Percentiles rank a stretch among this genome's conserved stretches.
Evolutionary conservation across 352 stramenopile species (phyloP).

Genomic region (Phytophthora foliorum): DNA sequence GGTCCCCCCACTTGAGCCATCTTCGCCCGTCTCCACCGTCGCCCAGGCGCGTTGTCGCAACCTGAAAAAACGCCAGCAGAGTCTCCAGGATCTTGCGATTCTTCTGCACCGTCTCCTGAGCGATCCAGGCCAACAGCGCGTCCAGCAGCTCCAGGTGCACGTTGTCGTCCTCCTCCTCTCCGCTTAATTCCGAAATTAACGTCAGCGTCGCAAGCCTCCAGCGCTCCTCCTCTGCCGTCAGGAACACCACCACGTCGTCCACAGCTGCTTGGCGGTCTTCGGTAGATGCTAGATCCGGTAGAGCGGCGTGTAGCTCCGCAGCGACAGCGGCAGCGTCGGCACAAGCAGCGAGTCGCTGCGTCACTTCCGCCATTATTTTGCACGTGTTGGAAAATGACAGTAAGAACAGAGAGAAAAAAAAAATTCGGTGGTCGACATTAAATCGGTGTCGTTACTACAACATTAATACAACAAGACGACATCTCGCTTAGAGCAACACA

Average conservation of each 20-base stretch:
- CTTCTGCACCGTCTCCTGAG: conserved; percentile 5
- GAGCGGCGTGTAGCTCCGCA: conserved; percentile 13
- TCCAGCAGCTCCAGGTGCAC: conserved; percentile 36
- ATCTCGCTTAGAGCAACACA: not conserved
- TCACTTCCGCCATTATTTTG: conserved; percentile 19
- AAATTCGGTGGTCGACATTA: too few relatives aligned
- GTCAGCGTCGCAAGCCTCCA: conserved; percentile 8
- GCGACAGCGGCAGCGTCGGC: conserved; percentile 22
- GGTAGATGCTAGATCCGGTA: conserved; percentile 7
- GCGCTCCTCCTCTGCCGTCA: conserved; percentile 27
- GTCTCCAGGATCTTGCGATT: conserved; percentile 11
- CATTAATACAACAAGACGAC: not conserved
- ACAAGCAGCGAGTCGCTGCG: conserved; percentile 21
- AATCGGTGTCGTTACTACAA: not conserved
- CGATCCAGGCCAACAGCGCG: conserved; percentile 14
- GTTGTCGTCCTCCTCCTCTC: not conserved
- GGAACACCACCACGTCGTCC: conserved; percentile 25
- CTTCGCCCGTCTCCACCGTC: conserved; percentile 17
- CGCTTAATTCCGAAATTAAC: conserved; percentile 39
- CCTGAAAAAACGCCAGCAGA: conserved; percentile 29
- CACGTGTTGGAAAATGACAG: conserved; percentile 23
- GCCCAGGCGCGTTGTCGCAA: conserved; percentile 18
- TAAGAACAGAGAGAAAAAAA: too few relatives aligned
- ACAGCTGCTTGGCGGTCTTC: conserved; percentile 21
- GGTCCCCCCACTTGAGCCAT: conserved; percentile 44